Base-by-base conservation (phyloP, 768 basidiomycete genomes). In the Pulveroboletus sp. region DNA sequence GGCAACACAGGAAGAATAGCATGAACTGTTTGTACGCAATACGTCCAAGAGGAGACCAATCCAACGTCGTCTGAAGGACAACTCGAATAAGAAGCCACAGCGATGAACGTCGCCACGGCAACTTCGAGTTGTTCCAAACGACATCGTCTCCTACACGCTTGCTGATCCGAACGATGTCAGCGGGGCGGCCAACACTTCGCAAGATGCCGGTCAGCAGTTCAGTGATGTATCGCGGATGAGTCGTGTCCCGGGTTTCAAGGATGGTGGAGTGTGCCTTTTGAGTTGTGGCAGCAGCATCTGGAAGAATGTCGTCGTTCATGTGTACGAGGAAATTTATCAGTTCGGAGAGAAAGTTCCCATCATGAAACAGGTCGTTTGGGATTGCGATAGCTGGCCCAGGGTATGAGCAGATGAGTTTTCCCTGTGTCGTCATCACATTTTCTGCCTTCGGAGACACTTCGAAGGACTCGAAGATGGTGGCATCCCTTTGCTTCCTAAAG, bases 41-140 rank as follows among this genome's bases (percentile, higher is more conserved):
- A 14, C 27, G 33, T 4, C 53, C 57, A 7, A 49, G 17, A 27
- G 19, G 33, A 37, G 58, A 52, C 32, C 49, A 53, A 23, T 51
- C 51, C 20, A 70, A 53, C 0, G 71, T 65, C 0, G 68, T 73
- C 55, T 77, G 76, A 19, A 77, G 50, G 1, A 69, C 66, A 2
- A 80, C 74, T 9, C 78, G 73, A 23, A 77, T 57, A 16, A 77
- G 57, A 3, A 79, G 70, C 78, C 79, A 81, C 12, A 77, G 61
- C 1, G 75, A 61, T 2, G 76, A 75, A 17, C 79, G 67, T 25
- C 80, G 62, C 79, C 79, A 81, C 66, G 79, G 44, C 9, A 67
- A 62, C 23, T 50, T 41, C 2, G 72, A 62, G 17, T 63, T 47
- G 8, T 64, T 31, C 74, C 75, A 75, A 2, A 75, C 62, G 4